These are phyloP conservation scores for Cucumis hystrix DNA, from an alignment of 306 rosid species.

Conservation along the genomic window DNA sequence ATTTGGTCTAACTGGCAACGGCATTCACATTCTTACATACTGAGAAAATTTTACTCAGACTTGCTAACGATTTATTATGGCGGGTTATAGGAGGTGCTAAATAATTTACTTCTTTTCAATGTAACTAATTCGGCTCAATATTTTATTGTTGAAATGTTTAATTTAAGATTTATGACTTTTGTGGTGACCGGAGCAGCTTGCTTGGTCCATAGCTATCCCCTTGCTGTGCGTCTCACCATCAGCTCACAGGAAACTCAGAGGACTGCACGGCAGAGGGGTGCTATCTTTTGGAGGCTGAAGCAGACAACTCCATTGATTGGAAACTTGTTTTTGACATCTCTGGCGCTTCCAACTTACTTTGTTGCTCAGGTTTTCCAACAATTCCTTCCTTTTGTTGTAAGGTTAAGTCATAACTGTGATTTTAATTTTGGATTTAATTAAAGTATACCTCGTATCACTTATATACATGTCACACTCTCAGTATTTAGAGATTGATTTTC, in stretches of 20 bases:
- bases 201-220: not conserved
- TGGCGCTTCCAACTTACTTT: conserved; percentile 44
- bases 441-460: not conserved
- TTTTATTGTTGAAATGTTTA: not conserved
- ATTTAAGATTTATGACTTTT: no score
- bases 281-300: conserved; percentile 75
- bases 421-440: not conserved
- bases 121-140: no score
- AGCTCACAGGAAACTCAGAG: no score
- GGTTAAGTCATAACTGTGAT: not conserved
- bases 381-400: not conserved
- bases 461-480: no score
- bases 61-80: not conserved
- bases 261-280: conserved; percentile 51
- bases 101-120: not conserved
- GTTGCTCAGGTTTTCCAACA: conserved; percentile 42
- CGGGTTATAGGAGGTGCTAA: not conserved
- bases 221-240: not conserved
- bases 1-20: not conserved
- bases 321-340: conserved; percentile 52
- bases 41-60: not conserved
- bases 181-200: not conserved
- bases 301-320: conserved; percentile 27
- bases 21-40: not conserved
- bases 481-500: not conserved